Evolutionary conservation across 2,329 filamentous ascomycete species (phyloP).

Genomic region (Pseudocercospora musae): DNA sequence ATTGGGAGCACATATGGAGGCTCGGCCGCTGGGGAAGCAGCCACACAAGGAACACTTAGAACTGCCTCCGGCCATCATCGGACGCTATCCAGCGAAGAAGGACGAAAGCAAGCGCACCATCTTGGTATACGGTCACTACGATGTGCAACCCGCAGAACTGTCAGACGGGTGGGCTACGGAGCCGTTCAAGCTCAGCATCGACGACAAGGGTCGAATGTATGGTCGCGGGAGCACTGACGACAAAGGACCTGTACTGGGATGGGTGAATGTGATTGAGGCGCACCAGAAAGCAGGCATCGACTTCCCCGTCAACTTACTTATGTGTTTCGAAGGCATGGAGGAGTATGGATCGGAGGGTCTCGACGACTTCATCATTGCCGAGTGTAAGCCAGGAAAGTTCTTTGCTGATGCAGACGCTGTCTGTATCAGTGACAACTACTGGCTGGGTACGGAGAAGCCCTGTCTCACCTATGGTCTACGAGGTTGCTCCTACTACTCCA

Average conservation of each 20-base stretch:
- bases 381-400: constrained; percentile 69
- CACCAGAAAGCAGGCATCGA: constrained; percentile 93
- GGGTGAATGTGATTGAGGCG: constrained; percentile 96
- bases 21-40: constrained; percentile 85
- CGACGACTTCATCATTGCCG: constrained; percentile 2
- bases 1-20: constrained; percentile 83
- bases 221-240: constrained; percentile 95
- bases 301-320: constrained; percentile 94
- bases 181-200: constrained; percentile 83
- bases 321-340: constrained; percentile 99
- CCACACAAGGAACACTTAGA: constrained; percentile 86
- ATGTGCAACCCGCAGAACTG: constrained; percentile 91
- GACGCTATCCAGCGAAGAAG: constrained; percentile 71
- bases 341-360: constrained; percentile 62
- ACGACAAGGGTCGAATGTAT: constrained; percentile 91
- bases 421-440: constrained; percentile 99
- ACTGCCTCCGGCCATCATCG: constrained; percentile 87
- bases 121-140: constrained; percentile 96
- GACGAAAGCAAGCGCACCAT: constrained; percentile 93
- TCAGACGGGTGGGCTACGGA: constrained; percentile 95
- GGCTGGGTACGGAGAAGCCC: constrained; percentile 97
- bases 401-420: constrained; percentile 95
- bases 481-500: constrained; percentile 95
- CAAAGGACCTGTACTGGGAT: constrained; percentile 94
- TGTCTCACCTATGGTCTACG: constrained; percentile 96